Conservation (phyloP, 2,329 filamentous ascomycete genomes). For the Aspergillus tanneri region DNA sequence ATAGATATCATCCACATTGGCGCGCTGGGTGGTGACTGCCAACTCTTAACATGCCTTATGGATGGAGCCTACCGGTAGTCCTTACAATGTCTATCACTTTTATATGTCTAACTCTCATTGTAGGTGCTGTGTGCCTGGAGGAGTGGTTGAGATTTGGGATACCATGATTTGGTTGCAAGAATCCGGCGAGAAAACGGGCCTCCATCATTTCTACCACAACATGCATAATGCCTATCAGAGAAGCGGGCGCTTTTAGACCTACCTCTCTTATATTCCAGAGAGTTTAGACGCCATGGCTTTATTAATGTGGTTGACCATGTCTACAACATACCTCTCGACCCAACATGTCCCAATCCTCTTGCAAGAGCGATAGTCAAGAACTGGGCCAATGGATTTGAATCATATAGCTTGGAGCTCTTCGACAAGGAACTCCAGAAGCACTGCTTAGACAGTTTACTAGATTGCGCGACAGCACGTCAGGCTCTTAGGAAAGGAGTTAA, state of each 20-base stretch:
- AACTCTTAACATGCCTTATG: neutral
- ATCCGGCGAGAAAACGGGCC: neutral
- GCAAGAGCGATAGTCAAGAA: too few species aligned
- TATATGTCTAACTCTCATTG: neutral
- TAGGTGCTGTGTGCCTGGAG: neutral
- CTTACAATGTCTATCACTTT: neutral
- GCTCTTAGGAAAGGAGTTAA: neutral
- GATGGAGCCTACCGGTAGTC: neutral
- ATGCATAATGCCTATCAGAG: neutral
- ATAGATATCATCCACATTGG: neutral
- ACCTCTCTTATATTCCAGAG: neutral
- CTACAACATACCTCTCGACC: neutral
- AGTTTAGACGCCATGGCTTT: neutral
- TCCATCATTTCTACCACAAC: neutral
- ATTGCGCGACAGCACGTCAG: neutral
- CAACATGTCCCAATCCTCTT: too few species aligned
- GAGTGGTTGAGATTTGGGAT: neutral
- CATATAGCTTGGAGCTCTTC: neutral
- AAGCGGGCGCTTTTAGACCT: neutral
- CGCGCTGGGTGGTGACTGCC: neutral
- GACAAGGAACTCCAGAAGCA: neutral
- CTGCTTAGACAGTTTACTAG: neutral
- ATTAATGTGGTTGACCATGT: neutral
- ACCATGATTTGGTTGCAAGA: neutral
- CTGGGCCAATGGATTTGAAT: too few species aligned